Conservation (phyloP, 495 filamentous ascomycete genomes). For the Annulohypoxylon nitens region DNA sequence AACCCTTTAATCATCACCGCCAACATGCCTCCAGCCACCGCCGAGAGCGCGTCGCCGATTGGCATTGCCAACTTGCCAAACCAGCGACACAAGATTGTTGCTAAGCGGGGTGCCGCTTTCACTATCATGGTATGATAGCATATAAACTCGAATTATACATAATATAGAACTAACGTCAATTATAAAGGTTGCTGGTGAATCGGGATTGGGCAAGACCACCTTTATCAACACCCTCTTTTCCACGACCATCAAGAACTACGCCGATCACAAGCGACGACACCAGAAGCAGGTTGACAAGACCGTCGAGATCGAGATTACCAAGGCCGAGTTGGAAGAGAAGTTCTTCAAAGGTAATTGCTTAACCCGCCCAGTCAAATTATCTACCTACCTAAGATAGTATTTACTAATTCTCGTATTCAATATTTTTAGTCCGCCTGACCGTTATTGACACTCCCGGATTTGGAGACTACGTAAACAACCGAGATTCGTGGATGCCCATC, state of each 20-base stretch:
- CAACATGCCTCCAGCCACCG: constrained; percentile 77
- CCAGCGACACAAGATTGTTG: constrained; percentile 99
- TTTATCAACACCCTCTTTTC: constrained; percentile 99
- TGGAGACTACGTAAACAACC: constrained; percentile 99
- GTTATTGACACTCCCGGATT: constrained; percentile 99
- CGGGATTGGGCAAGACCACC: constrained; percentile 97
- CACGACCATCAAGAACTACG: constrained; percentile 99
- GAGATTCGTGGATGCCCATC: constrained; percentile 99
- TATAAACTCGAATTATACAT: not conserved
- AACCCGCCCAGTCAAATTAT: constrained; percentile 10
- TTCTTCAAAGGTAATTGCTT: constrained; percentile 93
- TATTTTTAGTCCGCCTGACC: constrained; percentile 85
- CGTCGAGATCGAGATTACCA: constrained; percentile 99
- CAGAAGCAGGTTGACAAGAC: constrained; percentile 99
- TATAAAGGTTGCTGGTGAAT: constrained; percentile 93
- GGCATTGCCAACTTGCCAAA: constrained; percentile 99
- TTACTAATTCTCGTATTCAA: constrained; percentile 25
- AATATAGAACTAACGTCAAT: constrained; percentile 51
- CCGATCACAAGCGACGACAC: constrained; percentile 97
- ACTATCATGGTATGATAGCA: constrained; percentile 88
- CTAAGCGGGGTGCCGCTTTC: constrained; percentile 98
- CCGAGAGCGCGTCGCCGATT: constrained; percentile 92
- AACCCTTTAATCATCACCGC: constrained; percentile 59
- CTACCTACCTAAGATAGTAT: not conserved
- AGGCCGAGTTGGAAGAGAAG: constrained; percentile 99